Base-by-base conservation (phyloP, 2,329 filamentous ascomycete genomes). In the Aspergillus pseudoterreus region DNA sequence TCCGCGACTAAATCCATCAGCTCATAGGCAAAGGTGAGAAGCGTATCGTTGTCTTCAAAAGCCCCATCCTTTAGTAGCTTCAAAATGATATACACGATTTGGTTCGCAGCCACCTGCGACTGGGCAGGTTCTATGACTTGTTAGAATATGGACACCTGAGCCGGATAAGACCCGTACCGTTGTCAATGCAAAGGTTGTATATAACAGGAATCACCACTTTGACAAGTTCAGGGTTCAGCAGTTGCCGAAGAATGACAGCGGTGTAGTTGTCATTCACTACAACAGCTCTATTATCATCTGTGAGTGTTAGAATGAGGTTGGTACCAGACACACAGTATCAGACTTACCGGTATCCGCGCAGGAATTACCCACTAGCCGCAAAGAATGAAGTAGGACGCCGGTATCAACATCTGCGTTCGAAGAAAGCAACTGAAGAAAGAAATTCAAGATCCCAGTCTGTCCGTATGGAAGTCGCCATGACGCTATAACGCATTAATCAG, bases 151-250 rank as follows among this genome's bases (percentile, higher is more conserved):
- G 17, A 19, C 33, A 32, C 12, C 22, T 15, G 12, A 2, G n/a
- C n/a, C 15, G 24, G 10, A 21, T 14, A 12, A 6, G 6, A 11
- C 12, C 41, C 59, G 47, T 56, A 76, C 73, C 73, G 59, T 67
- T 76, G 53, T 75, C 74, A 51, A 71, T 65, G 57, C 73, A 75
- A 46, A 75, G 69, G 51, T 76, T 76, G 60, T 73, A 76, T 41
- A 76, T 63, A 42, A 75, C 73, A 51, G 71, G 70, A 51, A 75
- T 69, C 22, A 68, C 68, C 22, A 76, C 65, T 51, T 72, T 64
- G 14, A 68, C 60, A 32, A 75, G 63, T 2, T 63, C 64, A 0
- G 67, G 63, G 22, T 69, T 67, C 22, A 62, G 55, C 32, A 73
- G 59, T 45, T 68, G 64, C 24, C 61, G 60, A 41, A 75, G 64